These are phyloP conservation scores for Dorcoceras hygrometricum DNA, from an alignment of 257 asterid genomes.

Conservation along the genomic window DNA sequence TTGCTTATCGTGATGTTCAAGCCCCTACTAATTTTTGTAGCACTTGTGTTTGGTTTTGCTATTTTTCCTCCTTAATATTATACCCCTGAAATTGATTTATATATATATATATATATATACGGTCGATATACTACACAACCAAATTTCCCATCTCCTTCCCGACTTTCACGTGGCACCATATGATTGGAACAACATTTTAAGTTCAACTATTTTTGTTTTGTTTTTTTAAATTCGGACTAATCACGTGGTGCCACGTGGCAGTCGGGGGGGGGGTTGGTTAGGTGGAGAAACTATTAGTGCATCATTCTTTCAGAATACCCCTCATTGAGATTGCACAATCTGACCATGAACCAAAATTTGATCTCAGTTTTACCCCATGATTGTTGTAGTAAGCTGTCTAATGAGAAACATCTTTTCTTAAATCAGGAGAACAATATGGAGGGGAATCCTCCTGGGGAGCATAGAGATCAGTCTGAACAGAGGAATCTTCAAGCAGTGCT, in stretches of 20 bases:
- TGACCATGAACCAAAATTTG: constrained; percentile 30
- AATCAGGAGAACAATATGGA: constrained; percentile 36
- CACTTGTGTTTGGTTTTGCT: neutral
- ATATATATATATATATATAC: no score
- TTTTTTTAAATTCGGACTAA: no score
- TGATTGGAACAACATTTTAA: no score
- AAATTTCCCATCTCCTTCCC: no score
- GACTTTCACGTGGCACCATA: no score
- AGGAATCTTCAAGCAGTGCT: constrained; percentile 42
- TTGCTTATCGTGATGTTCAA: neutral
- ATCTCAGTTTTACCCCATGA: constrained; percentile 26
- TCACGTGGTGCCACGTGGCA: no score
- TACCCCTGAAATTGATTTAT: neutral
- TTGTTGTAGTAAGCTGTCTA: constrained; percentile 33
- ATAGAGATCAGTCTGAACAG: constrained; percentile 40
- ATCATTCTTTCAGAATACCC: constrained; percentile 33
- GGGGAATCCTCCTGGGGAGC: constrained; percentile 35
- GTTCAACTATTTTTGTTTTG: no score
- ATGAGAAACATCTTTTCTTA: constrained; percentile 36
- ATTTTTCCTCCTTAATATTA: constrained; percentile 1
- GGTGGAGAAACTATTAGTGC: constrained; percentile 22
- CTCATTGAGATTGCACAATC: constrained; percentile 28
- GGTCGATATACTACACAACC: no score
- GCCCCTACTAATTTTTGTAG: neutral
- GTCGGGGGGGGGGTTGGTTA: no score